Evolutionary conservation across 2,329 filamentous ascomycete species (phyloP), one percentile per base, ranked within the genome.

Genomic region (Ascocoryne sarcoides): DNA sequence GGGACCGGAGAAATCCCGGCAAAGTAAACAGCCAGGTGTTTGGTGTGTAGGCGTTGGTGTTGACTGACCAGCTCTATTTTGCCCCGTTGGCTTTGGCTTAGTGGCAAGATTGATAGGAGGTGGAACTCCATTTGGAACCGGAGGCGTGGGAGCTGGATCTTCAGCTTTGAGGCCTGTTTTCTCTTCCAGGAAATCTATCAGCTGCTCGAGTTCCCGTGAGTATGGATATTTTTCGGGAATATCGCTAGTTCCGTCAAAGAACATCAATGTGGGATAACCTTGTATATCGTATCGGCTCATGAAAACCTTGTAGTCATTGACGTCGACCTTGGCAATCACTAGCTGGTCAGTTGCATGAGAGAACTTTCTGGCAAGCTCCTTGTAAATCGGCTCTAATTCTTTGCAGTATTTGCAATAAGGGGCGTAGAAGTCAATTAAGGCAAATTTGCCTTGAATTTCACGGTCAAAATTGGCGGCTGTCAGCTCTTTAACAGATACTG

Each of bases 321-420:
- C 86, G 60, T 98, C 89, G 45, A 96, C 80, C 70, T 96, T 95
- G 62, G 86, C 92, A 59, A 98, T 81, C 21, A 93, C 62, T 49
- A 98, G 83, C 48, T 73, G 70, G 46, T 79, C 65, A 55, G 95
- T 89, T 59, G 71, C 74, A 45, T 52, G 55, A 48, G 73, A 71
- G 66, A 88, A 96, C 65, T 86, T 81, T 45, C 72, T 70, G 44
- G 89, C 90, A 48, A 96, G 69, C 36, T 76, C 75, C 65, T 96
- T 89, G 84, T 86, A 96, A 52, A 70, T 75, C 17, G 92, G 92
- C 36, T 88, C 88, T 46, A 98, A 79, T 57, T 60, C 82, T 72
- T 95, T 95, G 83, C 92, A 98, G 75, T 96, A 89, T 92, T 61
- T 39, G 61, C 92, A 98, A 86, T 88, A 95, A 5, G 89, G 89